Base-by-base conservation (phyloP, 1,284 basidiomycete species). In the Ustilago cynodontis region DNA sequence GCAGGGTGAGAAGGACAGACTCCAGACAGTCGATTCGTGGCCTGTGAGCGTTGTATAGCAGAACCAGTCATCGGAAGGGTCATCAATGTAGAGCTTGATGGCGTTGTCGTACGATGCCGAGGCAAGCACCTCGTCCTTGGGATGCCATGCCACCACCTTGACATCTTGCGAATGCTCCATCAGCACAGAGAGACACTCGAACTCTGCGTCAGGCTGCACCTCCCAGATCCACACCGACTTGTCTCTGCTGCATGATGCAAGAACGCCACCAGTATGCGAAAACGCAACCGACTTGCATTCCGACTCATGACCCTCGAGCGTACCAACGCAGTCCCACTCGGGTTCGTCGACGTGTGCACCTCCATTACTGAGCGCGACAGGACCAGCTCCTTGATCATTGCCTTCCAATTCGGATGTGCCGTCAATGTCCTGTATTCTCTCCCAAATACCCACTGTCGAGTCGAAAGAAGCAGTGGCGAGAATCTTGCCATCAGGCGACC, bases 141-240 rank as follows among this genome's bases (percentile, higher is more conserved):
- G 96, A 87, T 98, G 95, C 94, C 95, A 99, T 9, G 92, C 90
- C 11, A 99, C 92, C 63, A 89, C 92, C 87, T 99, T 99, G 74
- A 99, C 95, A 84, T 99, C 97, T 86, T 98, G 96, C 1, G 90
- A 90, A 84, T 99, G 97, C 81, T 98, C 95, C 94, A 99, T 98
- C 82, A 98, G 88, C 41, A 99, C 97, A 26, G 91, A 92, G 86
- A 98, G 90, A 81, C 94, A 97, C 83, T 98, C 96, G 77, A 97
- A 98, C 59, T 86, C 85, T 28, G 83, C 82, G 45, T 97, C 94
- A 9, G 94, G 93, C 79, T 93, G 91, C 39, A 84, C 83, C 89
- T 98, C 97, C 96, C 97, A 99, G 54, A 99, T 90, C 97, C 97
- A 99, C 0, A 99, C 95, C 16, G 93, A 94, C 87, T 98, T 98